Evolutionary conservation across 805 yeast genomes (phyloP).

Genomic region (Pachysolen tannophilus): DNA sequence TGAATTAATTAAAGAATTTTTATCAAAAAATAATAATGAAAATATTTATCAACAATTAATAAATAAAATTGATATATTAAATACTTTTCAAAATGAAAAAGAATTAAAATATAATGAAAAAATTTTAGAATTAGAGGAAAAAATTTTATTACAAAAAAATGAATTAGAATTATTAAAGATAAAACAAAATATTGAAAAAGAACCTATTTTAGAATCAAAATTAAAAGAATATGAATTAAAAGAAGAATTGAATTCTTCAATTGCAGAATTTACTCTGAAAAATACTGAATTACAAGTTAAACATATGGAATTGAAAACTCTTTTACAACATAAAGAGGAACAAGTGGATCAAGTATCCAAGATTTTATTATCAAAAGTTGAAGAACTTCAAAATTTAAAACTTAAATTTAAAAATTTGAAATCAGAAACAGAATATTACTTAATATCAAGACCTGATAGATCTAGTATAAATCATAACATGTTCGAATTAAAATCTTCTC

Average conservation of each 20-base stretch:
- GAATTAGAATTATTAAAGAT: too few relatives aligned
- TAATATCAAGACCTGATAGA: conserved; percentile 1
- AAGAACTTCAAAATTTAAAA: neutral
- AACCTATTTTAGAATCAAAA: conserved; percentile 2
- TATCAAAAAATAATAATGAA: too few relatives aligned
- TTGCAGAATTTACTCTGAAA: neutral
- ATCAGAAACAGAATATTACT: conserved; percentile 2
- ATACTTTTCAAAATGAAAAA: too few relatives aligned
- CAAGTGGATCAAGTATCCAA: too few relatives aligned
- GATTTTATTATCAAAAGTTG: too few relatives aligned
- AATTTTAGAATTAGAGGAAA: neutral
- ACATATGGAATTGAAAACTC: neutral
- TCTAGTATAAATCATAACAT: conserved; percentile 3
- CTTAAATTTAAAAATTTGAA: neutral
- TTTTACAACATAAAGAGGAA: neutral
- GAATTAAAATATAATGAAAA: too few relatives aligned
- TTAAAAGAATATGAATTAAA: neutral
- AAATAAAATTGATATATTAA: too few relatives aligned
- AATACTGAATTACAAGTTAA: conserved; percentile 1
- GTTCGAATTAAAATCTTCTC: conserved; percentile 3
- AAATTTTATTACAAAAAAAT: too few relatives aligned
- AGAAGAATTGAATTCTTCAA: conserved; percentile 1
- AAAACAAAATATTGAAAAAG: neutral
- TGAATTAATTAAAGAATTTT: too few relatives aligned
- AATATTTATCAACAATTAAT: too few relatives aligned